Conservation (phyloP, 345 rosid species). For the Dipteronia sinensis region DNA sequence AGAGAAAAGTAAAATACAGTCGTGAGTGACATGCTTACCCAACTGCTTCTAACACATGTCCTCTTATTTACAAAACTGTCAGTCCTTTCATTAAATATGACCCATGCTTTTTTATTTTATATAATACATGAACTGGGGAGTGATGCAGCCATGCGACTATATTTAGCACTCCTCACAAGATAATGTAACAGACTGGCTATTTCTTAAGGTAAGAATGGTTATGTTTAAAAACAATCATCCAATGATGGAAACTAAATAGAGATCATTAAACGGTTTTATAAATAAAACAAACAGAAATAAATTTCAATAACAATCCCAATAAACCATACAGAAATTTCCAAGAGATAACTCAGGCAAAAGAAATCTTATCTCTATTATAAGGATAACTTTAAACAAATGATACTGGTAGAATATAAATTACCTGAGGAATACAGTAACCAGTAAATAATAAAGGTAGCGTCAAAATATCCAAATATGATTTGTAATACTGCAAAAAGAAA, state of each 20-base stretch:
- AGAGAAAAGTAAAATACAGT: not conserved
- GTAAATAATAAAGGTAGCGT: slow-evolving; percentile 50
- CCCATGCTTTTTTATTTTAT: not conserved
- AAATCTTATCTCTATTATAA: not conserved
- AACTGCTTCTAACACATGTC: not conserved
- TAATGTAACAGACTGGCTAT: not conserved
- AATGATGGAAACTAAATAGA: not conserved
- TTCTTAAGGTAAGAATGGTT: not conserved
- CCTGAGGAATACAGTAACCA: slow-evolving; percentile 82
- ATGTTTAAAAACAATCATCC: not conserved
- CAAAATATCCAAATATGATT: slow-evolving; percentile 54
- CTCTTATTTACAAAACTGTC: not conserved
- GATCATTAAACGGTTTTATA: not conserved
- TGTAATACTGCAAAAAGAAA: slow-evolving; percentile 65
- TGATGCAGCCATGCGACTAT: not conserved
- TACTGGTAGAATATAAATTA: slow-evolving; percentile 28
- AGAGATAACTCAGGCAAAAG: not conserved
- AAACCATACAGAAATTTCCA: slow-evolving; percentile 1
- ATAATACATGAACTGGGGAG: not conserved
- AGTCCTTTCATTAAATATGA: not conserved
- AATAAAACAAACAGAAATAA: not conserved
- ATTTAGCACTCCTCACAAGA: not conserved
- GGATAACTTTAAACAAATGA: not conserved
- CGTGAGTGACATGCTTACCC: not conserved
- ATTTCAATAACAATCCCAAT: not conserved